Percentiles rank a stretch among this genome's conserved stretches.
Evolutionary conservation across 345 rosid species (phyloP).

Genomic region (Anastatica hierochuntica): DNA sequence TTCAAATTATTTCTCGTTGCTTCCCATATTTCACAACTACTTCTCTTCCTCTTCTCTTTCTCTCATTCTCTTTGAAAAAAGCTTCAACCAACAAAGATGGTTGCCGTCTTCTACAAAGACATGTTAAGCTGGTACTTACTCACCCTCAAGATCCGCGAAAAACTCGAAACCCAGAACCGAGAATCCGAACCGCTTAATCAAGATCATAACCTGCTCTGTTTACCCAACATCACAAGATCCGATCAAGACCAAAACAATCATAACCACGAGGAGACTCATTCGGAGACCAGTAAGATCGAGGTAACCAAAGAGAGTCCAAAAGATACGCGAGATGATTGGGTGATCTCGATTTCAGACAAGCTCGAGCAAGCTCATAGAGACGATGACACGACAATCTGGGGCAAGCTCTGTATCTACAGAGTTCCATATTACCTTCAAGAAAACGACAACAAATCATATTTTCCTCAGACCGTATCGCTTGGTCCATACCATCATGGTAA

Average conservation of each 20-base stretch:
- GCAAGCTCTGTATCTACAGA: slow-evolving; percentile 28
- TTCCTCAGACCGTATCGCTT: slow-evolving; percentile 73
- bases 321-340: slow-evolving; percentile 60
- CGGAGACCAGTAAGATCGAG: slow-evolving; percentile 30
- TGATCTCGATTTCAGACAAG: slow-evolving; percentile 49
- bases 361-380: slow-evolving; percentile 57
- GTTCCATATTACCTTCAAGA: slow-evolving; percentile 28
- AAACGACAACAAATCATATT: slow-evolving; percentile 65
- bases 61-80: too few relatives aligned
- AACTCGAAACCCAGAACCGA: slow-evolving; percentile 15
- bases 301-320: slow-evolving; percentile 11
- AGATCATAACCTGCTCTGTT: neutral
- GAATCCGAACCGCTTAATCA: neutral
- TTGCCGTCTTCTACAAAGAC: slow-evolving; percentile 30
- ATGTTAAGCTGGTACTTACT: slow-evolving; percentile 30
- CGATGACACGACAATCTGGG: slow-evolving; percentile 52
- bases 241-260: slow-evolving; percentile 20
- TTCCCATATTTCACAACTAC: neutral
- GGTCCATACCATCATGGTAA: slow-evolving; percentile 74
- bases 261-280: slow-evolving; percentile 18
- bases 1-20: slow-evolving; percentile 3
- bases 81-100: slow-evolving; percentile 18
- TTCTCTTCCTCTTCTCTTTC: neutral
- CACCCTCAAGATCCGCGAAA: slow-evolving; percentile 27
- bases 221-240: too few relatives aligned